Percentiles rank a stretch among this genome's conserved stretches.
These are phyloP conservation scores for Monilinia aucupariae DNA, from an alignment of 2,329 filamentous ascomycete species.

Conservation along the genomic window DNA sequence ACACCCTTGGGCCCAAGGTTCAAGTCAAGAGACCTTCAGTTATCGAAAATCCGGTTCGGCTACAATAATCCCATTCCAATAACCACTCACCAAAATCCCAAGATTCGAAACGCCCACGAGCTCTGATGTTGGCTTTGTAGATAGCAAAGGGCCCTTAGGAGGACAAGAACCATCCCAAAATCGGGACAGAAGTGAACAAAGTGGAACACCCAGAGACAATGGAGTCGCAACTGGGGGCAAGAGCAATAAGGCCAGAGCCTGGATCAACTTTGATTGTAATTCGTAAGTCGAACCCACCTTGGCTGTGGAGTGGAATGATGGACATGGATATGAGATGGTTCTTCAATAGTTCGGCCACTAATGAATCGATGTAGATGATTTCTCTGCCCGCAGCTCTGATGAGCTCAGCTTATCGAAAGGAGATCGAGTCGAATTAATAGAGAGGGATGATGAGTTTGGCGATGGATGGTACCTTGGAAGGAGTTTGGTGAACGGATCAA, in stretches of 20 bases:
- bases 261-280: constrained; percentile 67
- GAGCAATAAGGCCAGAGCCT: constrained; percentile 45
- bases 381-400: constrained; percentile 83
- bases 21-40: not conserved
- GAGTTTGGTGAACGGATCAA: constrained; percentile 67
- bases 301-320: not conserved
- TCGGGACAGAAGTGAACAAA: constrained; percentile 21
- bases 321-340: constrained; percentile 5
- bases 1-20: not conserved
- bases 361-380: constrained; percentile 62
- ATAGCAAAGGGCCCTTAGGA: not conserved
- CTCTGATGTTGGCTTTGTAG: constrained; percentile 10
- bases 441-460: constrained; percentile 82
- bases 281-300: constrained; percentile 55
- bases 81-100: not conserved
- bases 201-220: constrained; percentile 42
- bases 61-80: not conserved
- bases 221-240: constrained; percentile 36
- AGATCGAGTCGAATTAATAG: constrained; percentile 75
- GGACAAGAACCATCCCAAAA: not conserved
- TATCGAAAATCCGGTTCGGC: not conserved
- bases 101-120: not conserved
- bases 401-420: constrained; percentile 85
- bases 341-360: not conserved
- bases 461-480: constrained; percentile 80